phyloP scores from a whole-genome alignment of 2,329 filamentous ascomycete species.

The Anthostomella pinea region DNA sequence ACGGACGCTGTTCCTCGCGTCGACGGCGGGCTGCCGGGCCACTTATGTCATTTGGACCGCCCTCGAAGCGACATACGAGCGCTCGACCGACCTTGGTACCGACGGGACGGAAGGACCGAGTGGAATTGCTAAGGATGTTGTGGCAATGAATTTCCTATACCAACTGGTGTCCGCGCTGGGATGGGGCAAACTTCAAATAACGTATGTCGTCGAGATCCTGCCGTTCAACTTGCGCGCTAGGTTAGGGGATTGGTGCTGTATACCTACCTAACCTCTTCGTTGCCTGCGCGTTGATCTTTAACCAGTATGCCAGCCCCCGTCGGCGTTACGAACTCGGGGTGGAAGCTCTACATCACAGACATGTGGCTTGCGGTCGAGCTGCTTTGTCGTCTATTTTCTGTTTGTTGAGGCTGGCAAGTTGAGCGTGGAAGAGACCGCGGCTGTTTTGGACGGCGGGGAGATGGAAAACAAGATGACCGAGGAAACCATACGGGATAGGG shows the following conservation, averaged over 20 bases:
- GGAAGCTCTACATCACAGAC: conserved; percentile 25
- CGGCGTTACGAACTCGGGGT: conserved; percentile 18
- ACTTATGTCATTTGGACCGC: conserved; percentile 15
- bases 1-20: conserved; percentile 25
- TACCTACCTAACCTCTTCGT: conserved; percentile 34
- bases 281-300: conserved; percentile 21
- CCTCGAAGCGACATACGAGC: conserved; percentile 29
- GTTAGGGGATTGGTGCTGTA: conserved; percentile 13
- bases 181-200: conserved; percentile 30
- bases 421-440: conserved; percentile 38
- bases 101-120: conserved; percentile 17
- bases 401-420: conserved; percentile 42
- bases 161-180: conserved; percentile 32
- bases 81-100: conserved; percentile 17
- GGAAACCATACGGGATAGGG: conserved; percentile 12
- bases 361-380: conserved; percentile 19
- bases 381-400: conserved; percentile 26
- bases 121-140: conserved; percentile 19
- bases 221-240: conserved; percentile 31
- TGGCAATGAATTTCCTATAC: conserved; percentile 36
- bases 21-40: conserved; percentile 18
- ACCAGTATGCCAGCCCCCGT: conserved; percentile 26
- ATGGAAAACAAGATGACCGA: conserved; percentile 8
- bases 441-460: conserved; percentile 20
- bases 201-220: conserved; percentile 35